Base-by-base conservation (phyloP, 2,329 filamentous ascomycete genomes). In the Clonostachys solani region DNA sequence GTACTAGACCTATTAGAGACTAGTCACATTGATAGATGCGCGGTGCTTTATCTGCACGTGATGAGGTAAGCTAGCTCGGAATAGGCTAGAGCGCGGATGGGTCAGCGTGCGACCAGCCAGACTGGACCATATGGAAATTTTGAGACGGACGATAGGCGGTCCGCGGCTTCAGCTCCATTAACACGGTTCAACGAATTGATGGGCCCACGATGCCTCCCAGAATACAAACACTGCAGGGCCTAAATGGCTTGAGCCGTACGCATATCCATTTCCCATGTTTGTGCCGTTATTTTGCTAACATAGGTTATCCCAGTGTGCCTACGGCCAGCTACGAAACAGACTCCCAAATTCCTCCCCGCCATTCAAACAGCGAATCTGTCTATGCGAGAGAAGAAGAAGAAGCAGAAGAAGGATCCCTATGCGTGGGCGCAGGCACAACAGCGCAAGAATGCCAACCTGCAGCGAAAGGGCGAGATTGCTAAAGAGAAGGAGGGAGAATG, bases 381-480 rank as follows among this genome's bases (percentile, higher is more conserved):
- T 37, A 69, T 71, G 45, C 75, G 81, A 54, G 80, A 87, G 54
- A 80, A 80, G 68, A 83, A 83, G 63, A 78, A 80, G 50, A 76
- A 80, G 52, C 80, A 79, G 50, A 83, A 86, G 62, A 80, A 82
- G 61, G 90, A 97, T 58, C 91, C 91, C 1, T 96, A 95, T 63
- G 77, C 85, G 50, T 81, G 87, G 67, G 86, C 86, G 4, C 89
- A 95, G 67, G 84, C 89, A 33, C 81, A 87, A 59, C 89, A 91
- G 63, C 85, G 89, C 52, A 95, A 92, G 67, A 83, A 86, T 12
- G 89, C 87, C 54, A 95, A 96, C 62, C 65, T 92, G 42, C 80
- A 86, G 60, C 83, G 89, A 45, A 89, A 86, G 59, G 75, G 81
- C 52, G 82, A 83, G 52, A 78, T 97, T 47, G 67, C 81, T 50